Conservation (phyloP, 2,329 filamentous ascomycete species). For the Lojkania enalia region DNA sequence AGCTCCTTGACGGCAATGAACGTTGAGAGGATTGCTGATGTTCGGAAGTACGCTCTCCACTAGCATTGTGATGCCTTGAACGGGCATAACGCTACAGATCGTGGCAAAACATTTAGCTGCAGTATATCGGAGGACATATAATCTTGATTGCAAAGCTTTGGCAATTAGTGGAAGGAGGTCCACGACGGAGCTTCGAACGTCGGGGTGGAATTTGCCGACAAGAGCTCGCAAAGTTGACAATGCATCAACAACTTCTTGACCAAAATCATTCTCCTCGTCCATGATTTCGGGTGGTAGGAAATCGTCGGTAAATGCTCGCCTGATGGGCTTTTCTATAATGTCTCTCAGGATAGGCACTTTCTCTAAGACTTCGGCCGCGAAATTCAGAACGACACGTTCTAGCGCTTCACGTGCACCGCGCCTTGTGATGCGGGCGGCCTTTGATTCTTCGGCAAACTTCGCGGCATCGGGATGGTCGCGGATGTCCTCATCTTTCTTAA, state of each 20-base stretch:
- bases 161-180: slow-evolving; percentile 82
- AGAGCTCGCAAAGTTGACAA: slow-evolving; percentile 91
- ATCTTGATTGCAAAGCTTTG: slow-evolving; percentile 80
- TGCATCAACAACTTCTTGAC: slow-evolving; percentile 91
- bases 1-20: slow-evolving; percentile 87
- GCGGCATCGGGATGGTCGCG: slow-evolving; percentile 89
- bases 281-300: slow-evolving; percentile 70
- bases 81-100: slow-evolving; percentile 92
- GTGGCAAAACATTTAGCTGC: slow-evolving; percentile 97
- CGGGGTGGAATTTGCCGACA: slow-evolving; percentile 80
- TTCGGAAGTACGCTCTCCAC: slow-evolving; percentile 91
- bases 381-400: slow-evolving; percentile 80
- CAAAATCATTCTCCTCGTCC: slow-evolving; percentile 73
- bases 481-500: slow-evolving; percentile 96
- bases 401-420: slow-evolving; percentile 93
- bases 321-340: slow-evolving; percentile 81
- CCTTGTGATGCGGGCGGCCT: slow-evolving; percentile 84
- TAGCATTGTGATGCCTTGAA: slow-evolving; percentile 93
- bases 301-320: slow-evolving; percentile 70
- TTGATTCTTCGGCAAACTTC: slow-evolving; percentile 87
- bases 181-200: slow-evolving; percentile 79
- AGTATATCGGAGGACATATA: slow-evolving; percentile 94
- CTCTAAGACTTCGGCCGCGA: slow-evolving; percentile 76
- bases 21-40: slow-evolving; percentile 86
- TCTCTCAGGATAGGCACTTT: slow-evolving; percentile 79